Base-by-base conservation (phyloP, 1,284 basidiomycete species). In the Sporisorium exsertum region DNA sequence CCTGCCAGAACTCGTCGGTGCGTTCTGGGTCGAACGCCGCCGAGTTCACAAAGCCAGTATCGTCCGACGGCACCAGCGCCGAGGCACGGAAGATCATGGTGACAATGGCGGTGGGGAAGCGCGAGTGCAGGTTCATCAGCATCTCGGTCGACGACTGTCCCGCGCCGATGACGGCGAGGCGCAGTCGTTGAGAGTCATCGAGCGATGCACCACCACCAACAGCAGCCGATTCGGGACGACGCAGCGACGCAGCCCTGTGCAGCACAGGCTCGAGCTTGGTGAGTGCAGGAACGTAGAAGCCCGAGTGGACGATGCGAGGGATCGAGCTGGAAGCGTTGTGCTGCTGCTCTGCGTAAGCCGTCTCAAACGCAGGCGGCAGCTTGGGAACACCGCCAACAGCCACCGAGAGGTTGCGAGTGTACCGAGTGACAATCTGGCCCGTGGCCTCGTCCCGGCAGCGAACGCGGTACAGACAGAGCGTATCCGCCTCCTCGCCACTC, bases 61-160 rank as follows among this genome's bases (percentile, higher is more conserved):
- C 83, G 69, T 85, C 84, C 7, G 79, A 81, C 1, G 84, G 84
- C 15, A 81, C 81, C 13, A 85, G 64, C 0, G 83, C 82, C 0
- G 80, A 78, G 1, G 83, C 80, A 15, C 84, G 80, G 72, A 84
- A 80, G 55, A 85, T 72, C 74, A 84, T 77, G 26, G 76, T 74
- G 46, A 85, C 67, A 5, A 80, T 69, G 13, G 84, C 82, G 32
- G 73, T 61, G 9, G 84, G 83, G 74, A 80, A 85, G 42, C 73
- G 78, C 43, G 61, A 46, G 69, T 79, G 79, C 26, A 85, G 75
- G 64, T 85, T 82, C 62, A 82, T 68, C 29, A 78, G 27, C 68
- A 84, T 82, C 64, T 85, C 84, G 16, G 80, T 82, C 32, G 79
- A 64, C 20, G 81, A 83, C 66, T 85, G 84, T 3, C 84, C 84